Evolutionary conservation across 2,329 filamentous ascomycete species (phyloP), one percentile per base, ranked within the genome.

Genomic region (Pseudogymnoascus sp.): DNA sequence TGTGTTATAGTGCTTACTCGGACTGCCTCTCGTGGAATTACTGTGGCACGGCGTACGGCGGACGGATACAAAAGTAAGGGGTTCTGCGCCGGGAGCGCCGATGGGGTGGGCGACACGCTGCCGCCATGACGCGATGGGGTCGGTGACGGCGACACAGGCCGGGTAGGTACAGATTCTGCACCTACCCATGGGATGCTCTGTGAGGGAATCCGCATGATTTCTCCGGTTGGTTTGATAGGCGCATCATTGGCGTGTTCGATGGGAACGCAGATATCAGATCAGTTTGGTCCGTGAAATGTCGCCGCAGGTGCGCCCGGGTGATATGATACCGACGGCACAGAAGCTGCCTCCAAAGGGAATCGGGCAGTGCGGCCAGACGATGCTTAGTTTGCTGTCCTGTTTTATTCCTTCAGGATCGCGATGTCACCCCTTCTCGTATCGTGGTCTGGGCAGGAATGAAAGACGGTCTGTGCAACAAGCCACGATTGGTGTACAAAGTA

Each of bases 391-490:
- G 19, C 19, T 31, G 43, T 29, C 14, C 8, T 33, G 29, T 29
- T 29, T 29, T 55, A 33, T 55, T 55, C 49, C 49, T 55, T 55
- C 49, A 55, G 49, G 29, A 55, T 33, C 49, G 12, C 49, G 10
- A 55, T 33, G 49, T 31, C 49, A 55, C 49, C 6, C 4, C n/a
- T 33, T 33, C 49, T 55, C 49, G 49, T 55, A 55, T 55, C 29
- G 11, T 33, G 49, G 49, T 21, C 49, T 55, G 16, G 29, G 29
- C 29, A 6, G 16, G 49, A 33, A 33, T 8, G 45, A 55, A 55
- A 55, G 31, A 55, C 45, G 45, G 43, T 55, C 45, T 55, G 45
- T 55, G 45, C 45, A 33, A 55, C 45, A 55, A 31, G 45, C 45
- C 45, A 55, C 45, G 45, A 55, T 33, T 55, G 19, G 26, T 55